These are phyloP conservation scores for Schizochytrium sp. DNA, from an alignment of 108 stramenopile species.

Conservation along the genomic window DNA sequence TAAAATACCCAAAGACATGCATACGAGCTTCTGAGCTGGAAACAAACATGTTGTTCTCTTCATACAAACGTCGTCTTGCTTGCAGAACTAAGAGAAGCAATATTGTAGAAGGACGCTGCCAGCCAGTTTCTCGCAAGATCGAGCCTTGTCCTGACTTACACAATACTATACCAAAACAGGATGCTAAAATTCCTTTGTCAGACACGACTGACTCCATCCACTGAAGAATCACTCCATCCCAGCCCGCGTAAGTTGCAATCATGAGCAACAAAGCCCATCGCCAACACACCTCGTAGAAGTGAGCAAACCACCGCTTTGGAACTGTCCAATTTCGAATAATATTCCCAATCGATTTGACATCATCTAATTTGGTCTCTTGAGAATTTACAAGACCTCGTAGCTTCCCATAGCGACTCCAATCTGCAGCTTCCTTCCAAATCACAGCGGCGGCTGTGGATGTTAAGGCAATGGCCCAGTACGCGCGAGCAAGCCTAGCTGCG, in stretches of 20 bases:
- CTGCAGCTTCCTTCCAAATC: not conserved
- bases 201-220: not conserved
- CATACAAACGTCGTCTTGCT: not conserved
- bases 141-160: constrained; percentile 4
- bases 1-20: constrained; percentile 42
- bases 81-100: not conserved
- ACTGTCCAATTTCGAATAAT: not conserved
- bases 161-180: not conserved
- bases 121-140: not conserved
- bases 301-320: constrained; percentile 8
- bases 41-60: not conserved
- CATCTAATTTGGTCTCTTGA: not conserved
- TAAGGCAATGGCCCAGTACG: not conserved
- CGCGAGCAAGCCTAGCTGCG: not conserved
- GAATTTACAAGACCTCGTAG: not conserved
- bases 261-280: constrained; percentile 10
- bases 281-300: constrained; percentile 43
- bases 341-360: not conserved
- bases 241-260: not conserved
- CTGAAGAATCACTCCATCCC: not conserved
- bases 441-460: not conserved
- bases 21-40: not conserved
- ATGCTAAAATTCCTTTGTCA: not conserved
- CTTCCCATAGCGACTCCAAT: not conserved
- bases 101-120: not conserved